Evolutionary conservation across 192 early-diverging fungal genomes (phyloP).

Genomic region (Umbelopsis isabellina): DNA sequence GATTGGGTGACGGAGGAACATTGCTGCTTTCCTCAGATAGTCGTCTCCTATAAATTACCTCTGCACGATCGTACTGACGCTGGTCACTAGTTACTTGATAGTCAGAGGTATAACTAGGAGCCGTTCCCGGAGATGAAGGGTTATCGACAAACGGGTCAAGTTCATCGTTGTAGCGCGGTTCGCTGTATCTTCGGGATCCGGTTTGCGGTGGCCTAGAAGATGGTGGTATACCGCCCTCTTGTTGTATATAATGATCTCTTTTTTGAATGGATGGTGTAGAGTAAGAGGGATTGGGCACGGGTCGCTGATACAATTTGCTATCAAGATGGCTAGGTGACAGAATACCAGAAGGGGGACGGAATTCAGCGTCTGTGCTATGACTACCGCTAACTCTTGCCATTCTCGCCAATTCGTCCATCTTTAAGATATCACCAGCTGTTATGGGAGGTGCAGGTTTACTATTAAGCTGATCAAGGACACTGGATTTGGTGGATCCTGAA

Average conservation of each 20-base stretch:
- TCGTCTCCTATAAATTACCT: not conserved
- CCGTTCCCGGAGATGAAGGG: not conserved
- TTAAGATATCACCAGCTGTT: constrained; percentile 38
- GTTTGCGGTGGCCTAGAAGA: not conserved
- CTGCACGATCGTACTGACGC: not conserved
- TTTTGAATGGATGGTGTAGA: not conserved
- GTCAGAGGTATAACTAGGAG: constrained; percentile 1
- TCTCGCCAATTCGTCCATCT: constrained; percentile 41
- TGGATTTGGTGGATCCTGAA: constrained; percentile 24
- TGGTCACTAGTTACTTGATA: not conserved
- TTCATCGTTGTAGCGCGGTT: not conserved
- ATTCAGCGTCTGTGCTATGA: constrained; percentile 18
- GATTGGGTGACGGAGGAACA: constrained; percentile 9
- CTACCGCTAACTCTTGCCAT: constrained; percentile 22
- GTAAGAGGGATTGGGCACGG: not conserved
- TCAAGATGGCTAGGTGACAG: not conserved
- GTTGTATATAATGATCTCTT: not conserved
- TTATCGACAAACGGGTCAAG: constrained; percentile 3
- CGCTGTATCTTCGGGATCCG: constrained; percentile 1
- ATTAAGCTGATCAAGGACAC: constrained; percentile 30
- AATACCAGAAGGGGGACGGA: constrained; percentile 35
- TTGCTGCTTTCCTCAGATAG: not conserved
- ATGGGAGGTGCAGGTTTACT: constrained; percentile 37
- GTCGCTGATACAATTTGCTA: not conserved
- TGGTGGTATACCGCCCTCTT: not conserved